phyloP scores from a whole-genome alignment of 805 yeast genomes.

The Ogataea glucozyma region DNA sequence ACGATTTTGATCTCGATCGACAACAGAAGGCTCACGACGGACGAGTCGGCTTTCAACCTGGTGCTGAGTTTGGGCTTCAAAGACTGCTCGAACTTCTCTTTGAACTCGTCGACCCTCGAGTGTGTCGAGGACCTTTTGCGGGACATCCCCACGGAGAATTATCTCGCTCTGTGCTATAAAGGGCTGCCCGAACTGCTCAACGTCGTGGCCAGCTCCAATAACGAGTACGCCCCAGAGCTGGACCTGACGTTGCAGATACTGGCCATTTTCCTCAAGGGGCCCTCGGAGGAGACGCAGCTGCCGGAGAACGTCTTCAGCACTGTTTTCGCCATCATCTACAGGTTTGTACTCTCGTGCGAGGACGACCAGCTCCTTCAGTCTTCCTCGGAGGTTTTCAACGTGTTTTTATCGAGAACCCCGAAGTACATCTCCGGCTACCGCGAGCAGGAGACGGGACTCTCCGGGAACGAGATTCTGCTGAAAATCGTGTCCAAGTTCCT shows the following conservation, averaged over 20 bases:
- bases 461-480: conserved; percentile 60
- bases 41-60: conserved; percentile 47
- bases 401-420: conserved; percentile 49
- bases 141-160: conserved; percentile 45
- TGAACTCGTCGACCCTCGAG: conserved; percentile 66
- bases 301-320: conserved; percentile 39
- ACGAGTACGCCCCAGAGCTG: conserved; percentile 61
- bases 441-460: conserved; percentile 36
- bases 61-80: conserved; percentile 65
- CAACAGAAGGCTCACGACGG: conserved; percentile 34
- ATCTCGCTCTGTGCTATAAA: conserved; percentile 46
- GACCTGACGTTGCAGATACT: conserved; percentile 60
- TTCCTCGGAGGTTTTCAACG: conserved; percentile 72
- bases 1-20: conserved; percentile 55
- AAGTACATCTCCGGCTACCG: conserved; percentile 34
- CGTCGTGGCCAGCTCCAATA: conserved; percentile 37
- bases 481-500: conserved; percentile 67
- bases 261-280: conserved; percentile 49
- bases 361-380: conserved; percentile 80
- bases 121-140: conserved; percentile 62
- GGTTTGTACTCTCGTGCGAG: conserved; percentile 44
- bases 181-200: conserved; percentile 54
- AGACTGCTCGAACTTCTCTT: conserved; percentile 74
- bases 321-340: conserved; percentile 45
- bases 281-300: conserved; percentile 27